These are phyloP conservation scores for Calophaca sinica DNA, from an alignment of 306 rosid genomes.

Conservation along the genomic window DNA sequence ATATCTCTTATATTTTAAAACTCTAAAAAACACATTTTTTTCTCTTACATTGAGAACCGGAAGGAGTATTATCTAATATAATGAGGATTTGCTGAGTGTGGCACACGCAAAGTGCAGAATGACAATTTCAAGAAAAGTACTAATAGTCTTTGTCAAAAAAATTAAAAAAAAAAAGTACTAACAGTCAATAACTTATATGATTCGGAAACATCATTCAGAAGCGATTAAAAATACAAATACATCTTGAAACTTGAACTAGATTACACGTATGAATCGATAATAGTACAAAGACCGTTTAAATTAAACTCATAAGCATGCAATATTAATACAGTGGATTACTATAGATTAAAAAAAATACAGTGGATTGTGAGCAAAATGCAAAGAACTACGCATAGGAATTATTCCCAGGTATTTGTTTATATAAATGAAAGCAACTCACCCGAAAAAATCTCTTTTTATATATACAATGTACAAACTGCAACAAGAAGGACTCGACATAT, in stretches of 20 bases:
- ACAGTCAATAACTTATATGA: not conserved
- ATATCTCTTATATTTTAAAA: too few species aligned
- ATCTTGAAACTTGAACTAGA: constrained; percentile 41
- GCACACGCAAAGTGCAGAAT: constrained; percentile 40
- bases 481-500: constrained; percentile 8
- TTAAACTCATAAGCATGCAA: not conserved
- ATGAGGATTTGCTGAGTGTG: not conserved
- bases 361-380: not conserved
- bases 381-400: not conserved
- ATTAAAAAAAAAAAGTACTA: constrained; percentile 9
- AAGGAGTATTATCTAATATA: constrained; percentile 1
- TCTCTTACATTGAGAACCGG: too few species aligned
- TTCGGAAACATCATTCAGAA: not conserved
- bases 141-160: too few species aligned
- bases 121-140: constrained; percentile 37
- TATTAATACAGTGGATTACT: not conserved
- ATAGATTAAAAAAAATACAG: too few species aligned
- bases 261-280: constrained; percentile 8
- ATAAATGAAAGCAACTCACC: constrained; percentile 3
- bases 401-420: not conserved
- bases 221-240: not conserved
- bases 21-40: too few species aligned
- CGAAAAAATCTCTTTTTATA: constrained; percentile 1
- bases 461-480: constrained; percentile 30
- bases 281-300: too few species aligned